phyloP scores from a whole-genome alignment of 495 filamentous ascomycete genomes.

The Evernia prunastri region DNA sequence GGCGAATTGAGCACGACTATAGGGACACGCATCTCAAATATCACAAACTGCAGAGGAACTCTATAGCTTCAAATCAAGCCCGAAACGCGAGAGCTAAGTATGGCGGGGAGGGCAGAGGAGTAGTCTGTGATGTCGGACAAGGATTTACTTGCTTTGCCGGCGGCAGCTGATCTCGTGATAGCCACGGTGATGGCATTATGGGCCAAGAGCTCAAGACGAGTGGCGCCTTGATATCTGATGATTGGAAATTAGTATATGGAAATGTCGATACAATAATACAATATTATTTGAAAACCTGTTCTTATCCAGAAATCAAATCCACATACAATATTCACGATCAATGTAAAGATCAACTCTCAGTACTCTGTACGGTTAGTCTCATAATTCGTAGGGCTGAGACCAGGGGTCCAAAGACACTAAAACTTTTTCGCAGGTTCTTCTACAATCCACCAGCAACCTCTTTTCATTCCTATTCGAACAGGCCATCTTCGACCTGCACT shows the following conservation, averaged over 20 bases:
- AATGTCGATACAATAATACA: neutral
- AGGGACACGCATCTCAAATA: no score
- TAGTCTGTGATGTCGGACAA: no score
- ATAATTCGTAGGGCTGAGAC: neutral
- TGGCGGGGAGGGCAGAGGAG: no score
- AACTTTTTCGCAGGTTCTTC: slow-evolving; percentile 11
- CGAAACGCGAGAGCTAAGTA: no score
- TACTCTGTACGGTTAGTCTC: neutral
- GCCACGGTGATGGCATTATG: neutral
- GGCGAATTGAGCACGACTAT: neutral
- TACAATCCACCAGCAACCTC: slow-evolving; percentile 2
- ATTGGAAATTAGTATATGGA: neutral
- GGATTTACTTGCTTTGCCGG: no score
- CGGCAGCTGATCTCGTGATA: slow-evolving; percentile 18
- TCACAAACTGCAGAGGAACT: no score
- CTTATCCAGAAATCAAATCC: no score
- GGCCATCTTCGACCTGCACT: neutral
- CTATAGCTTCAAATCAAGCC: no score
- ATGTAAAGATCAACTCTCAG: neutral
- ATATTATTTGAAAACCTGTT: neutral
- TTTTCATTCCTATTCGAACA: neutral
- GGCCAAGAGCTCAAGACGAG: neutral
- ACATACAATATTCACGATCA: neutral
- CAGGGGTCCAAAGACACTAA: slow-evolving; percentile 10
- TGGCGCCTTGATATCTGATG: no score